Evolutionary conservation across 176 grass and related monocot species (phyloP), one percentile per base, ranked within the genome.

Genomic region (Oryza longistaminata): DNA sequence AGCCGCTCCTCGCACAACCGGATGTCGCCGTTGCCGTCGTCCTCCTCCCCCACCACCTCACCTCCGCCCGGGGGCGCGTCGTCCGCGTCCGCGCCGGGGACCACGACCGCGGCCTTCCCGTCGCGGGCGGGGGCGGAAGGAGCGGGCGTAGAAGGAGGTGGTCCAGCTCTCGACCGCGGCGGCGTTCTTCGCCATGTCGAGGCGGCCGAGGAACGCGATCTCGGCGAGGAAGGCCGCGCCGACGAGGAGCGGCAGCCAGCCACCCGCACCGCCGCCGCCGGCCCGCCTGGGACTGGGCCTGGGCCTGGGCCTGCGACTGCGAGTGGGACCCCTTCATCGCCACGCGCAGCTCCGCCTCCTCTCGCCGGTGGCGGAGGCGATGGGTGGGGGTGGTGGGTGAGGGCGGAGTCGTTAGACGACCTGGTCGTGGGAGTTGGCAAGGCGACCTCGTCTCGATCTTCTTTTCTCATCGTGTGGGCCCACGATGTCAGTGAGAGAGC

Each of bases 181-280:
- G 16, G 83, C 89, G 91, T 98, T 98, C 89, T 98, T 98, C 46
- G 80, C 86, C 91, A 98, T 92, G 92, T 99, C 93, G 71, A 99
- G 86, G 75, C 90, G 93, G 71, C 78, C 83, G 66, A 96, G 92
- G 86, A 94, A 96, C 44, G 85, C 74, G 82, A 99, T 94, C 88
- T 99, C 93, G 71, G 88, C 90, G 62, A 93, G 75, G 77, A 99
- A 91, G 76, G 94, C 93, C 81, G 82, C 87, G 53, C 77, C 88
- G 11, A 99, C 91, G 61, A 92, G 86, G 24, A 92, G 66, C 44
- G 97, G 91, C 15, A 99, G 55, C 26, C 26, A 99, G 88, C 71
- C 64, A 80, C 6, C 73, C 69, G 53, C 91, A 94, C 74, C 93
- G 88, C 81, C 88, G 82, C 75, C 89, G 87, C 49, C 86, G 77